Percentiles rank a stretch among this genome's conserved stretches.
Evolutionary conservation across 148 eudicot species (phyloP).

Genomic region (Silene uniflora): DNA sequence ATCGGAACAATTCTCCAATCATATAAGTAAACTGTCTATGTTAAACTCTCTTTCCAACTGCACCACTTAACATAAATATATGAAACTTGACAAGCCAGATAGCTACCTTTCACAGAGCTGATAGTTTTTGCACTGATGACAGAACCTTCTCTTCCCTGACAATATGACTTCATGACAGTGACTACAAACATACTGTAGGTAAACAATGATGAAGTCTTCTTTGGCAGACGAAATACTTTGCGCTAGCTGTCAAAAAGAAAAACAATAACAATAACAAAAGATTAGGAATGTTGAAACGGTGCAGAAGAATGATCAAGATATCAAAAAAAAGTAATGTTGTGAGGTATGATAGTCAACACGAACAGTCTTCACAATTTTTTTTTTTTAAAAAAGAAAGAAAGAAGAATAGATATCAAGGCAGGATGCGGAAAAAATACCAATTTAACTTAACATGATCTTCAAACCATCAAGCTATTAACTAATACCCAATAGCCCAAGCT

Average conservation of each 20-base stretch:
- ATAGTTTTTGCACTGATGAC: conserved; percentile 60
- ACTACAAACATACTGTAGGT: conserved; percentile 58
- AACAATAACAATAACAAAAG: background rate
- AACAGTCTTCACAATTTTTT: background rate
- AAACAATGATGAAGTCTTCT: conserved; percentile 72
- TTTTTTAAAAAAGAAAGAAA: too few species aligned
- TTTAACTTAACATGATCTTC: background rate
- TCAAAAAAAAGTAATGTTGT: background rate
- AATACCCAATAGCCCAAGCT: background rate
- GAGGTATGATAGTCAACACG: background rate
- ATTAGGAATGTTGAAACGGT: background rate
- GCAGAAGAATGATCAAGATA: background rate
- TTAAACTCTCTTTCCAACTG: background rate
- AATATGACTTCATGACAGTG: conserved; percentile 65
- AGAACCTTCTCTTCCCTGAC: conserved; percentile 67
- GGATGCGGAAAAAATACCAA: background rate
- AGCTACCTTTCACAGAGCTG: conserved; percentile 69
- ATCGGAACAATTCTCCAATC: background rate
- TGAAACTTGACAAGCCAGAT: conserved; percentile 8
- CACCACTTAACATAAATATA: background rate
- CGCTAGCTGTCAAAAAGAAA: conserved; percentile 44
- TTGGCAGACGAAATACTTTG: conserved; percentile 51
- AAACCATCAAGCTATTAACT: background rate
- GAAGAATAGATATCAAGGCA: background rate
- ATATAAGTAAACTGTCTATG: background rate